phyloP scores from a whole-genome alignment of 106 monocot genomes.

The Phalaenopsis equestris region DNA sequence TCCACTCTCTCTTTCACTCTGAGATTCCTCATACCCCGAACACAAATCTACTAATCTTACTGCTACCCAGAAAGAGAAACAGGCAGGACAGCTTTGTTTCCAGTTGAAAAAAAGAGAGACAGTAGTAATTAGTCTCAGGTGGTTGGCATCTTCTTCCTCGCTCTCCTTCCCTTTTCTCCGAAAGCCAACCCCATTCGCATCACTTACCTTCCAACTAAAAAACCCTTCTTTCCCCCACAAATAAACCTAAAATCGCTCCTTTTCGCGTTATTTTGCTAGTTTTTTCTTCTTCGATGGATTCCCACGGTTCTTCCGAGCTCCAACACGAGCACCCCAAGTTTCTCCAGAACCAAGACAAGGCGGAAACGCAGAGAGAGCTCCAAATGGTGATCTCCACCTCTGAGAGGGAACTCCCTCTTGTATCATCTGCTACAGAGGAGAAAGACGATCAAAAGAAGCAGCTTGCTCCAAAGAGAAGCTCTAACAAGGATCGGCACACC shows the following conservation, averaged over 20 bases:
- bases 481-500: constrained; percentile 17
- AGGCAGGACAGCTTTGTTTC: neutral
- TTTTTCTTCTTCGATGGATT: neutral
- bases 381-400: constrained; percentile 5
- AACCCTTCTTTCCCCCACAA: neutral
- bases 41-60: too few species aligned
- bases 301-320: neutral
- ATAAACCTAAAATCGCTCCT: neutral
- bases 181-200: neutral
- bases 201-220: too few species aligned
- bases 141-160: neutral
- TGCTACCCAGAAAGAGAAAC: neutral
- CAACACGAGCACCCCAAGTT: neutral
- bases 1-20: neutral
- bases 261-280: neutral
- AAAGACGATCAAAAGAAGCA: constrained; percentile 8
- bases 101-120: neutral
- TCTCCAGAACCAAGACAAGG: neutral
- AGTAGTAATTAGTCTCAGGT: neutral
- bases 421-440: neutral
- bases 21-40: neutral
- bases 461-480: constrained; percentile 12
- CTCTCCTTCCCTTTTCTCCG: neutral
- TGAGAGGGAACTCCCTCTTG: constrained; percentile 2
- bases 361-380: neutral